Evolutionary conservation across 108 stramenopile species (phyloP).

Genomic region (Nitzschia palea): DNA sequence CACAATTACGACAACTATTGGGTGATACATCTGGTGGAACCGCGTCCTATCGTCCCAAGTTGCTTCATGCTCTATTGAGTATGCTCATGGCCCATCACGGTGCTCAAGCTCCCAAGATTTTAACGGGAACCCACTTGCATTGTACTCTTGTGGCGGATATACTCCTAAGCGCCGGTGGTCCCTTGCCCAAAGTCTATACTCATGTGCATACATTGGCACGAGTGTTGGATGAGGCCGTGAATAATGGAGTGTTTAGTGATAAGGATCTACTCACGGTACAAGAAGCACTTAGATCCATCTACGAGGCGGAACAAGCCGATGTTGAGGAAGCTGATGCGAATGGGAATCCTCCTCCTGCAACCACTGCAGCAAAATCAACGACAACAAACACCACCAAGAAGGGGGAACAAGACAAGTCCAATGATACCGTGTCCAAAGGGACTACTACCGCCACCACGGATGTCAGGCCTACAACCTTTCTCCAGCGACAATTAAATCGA

Average conservation of each 20-base stretch:
- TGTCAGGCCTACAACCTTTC: constrained; percentile 36
- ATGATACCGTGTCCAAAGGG: constrained; percentile 11
- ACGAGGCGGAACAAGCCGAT: constrained; percentile 43
- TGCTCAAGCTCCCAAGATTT: constrained; percentile 11
- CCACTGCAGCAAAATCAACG: constrained; percentile 10
- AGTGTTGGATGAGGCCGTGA: constrained; percentile 68
- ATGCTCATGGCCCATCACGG: constrained; percentile 82
- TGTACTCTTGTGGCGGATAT: constrained; percentile 82
- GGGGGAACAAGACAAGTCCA: constrained; percentile 17
- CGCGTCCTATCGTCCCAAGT: constrained; percentile 72
- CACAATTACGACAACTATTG: constrained; percentile 41
- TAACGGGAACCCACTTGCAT: constrained; percentile 51
- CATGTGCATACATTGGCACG: constrained; percentile 65
- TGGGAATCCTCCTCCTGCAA: not conserved
- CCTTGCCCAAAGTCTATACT: constrained; percentile 74
- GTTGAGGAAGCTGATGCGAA: constrained; percentile 13
- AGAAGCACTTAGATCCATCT: constrained; percentile 57
- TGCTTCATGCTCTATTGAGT: constrained; percentile 65
- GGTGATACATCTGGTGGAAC: constrained; percentile 40
- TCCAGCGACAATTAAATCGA: constrained; percentile 62
- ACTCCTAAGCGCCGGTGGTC: constrained; percentile 64
- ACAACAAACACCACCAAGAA: constrained; percentile 2
- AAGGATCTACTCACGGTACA: constrained; percentile 66
- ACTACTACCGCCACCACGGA: constrained; percentile 16
- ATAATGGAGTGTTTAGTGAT: constrained; percentile 64